Evolutionary conservation across 2,329 filamentous ascomycete genomes (phyloP).

Genomic region (Cladosporium sp.): DNA sequence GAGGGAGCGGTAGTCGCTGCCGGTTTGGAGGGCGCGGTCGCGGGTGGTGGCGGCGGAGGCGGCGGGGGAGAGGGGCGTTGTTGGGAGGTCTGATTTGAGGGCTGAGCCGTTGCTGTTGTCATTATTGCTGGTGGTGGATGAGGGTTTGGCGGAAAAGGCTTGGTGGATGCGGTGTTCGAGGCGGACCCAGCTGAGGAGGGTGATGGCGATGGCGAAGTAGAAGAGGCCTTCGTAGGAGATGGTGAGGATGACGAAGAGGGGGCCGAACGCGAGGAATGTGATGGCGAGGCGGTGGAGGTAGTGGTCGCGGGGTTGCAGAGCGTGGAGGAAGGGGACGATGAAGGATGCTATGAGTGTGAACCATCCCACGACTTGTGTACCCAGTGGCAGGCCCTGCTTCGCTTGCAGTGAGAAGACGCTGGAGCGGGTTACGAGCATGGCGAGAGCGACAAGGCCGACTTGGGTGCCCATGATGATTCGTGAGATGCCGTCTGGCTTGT

Average conservation of each 20-base stretch:
- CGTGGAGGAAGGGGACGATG: conserved; percentile 77
- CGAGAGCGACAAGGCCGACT: conserved; percentile 75
- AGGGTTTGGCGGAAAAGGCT: conserved; percentile 26
- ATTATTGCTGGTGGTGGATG: neutral
- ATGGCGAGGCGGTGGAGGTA: conserved; percentile 88
- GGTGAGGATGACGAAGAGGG: conserved; percentile 91
- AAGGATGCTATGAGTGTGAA: conserved; percentile 72
- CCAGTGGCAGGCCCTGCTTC: conserved; percentile 78
- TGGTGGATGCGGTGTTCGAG: conserved; percentile 76
- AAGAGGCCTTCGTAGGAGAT: conserved; percentile 98
- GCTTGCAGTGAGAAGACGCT: conserved; percentile 84
- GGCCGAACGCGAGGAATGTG: conserved; percentile 89
- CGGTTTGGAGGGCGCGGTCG: conserved; percentile 35
- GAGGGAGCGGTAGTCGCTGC: conserved; percentile 63
- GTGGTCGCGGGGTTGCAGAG: conserved; percentile 76
- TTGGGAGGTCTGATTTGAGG: conserved; percentile 25
- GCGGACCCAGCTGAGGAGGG: conserved; percentile 85
- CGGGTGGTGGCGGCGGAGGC: conserved; percentile 39
- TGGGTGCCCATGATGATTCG: conserved; percentile 67
- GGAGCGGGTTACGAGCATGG: conserved; percentile 83
- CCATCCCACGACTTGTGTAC: conserved; percentile 89
- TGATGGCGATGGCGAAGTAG: conserved; percentile 84
- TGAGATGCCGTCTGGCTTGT: conserved; percentile 51
- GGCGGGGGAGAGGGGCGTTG: conserved; percentile 40
- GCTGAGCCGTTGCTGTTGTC: conserved; percentile 23